Evolutionary conservation across 441 rosid genomes (phyloP).

Genomic region (Adansonia grandidieri): DNA sequence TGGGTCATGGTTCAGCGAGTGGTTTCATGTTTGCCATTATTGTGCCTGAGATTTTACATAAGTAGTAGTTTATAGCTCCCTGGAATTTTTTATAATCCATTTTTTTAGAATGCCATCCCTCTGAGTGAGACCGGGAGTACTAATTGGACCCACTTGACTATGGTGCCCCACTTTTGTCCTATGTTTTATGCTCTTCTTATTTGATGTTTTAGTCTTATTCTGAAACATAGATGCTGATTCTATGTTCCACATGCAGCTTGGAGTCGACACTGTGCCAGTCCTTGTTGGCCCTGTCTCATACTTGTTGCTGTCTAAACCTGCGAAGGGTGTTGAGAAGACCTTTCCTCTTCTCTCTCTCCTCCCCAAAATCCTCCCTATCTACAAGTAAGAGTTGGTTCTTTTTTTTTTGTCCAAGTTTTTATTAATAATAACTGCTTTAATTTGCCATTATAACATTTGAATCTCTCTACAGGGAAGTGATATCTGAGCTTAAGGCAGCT

Average conservation of each 20-base stretch:
- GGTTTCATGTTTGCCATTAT: background rate
- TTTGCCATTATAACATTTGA: constrained; percentile 23
- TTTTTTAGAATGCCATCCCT: background rate
- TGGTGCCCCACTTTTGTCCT: background rate
- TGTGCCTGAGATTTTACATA: background rate
- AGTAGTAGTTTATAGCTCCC: background rate
- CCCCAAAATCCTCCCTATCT: constrained; percentile 79
- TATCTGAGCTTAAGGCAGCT: constrained; percentile 90
- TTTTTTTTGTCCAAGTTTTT: background rate
- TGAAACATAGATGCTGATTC: constrained; percentile 12
- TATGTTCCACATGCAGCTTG: constrained; percentile 60
- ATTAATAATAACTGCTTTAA: constrained; percentile 25
- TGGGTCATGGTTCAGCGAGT: background rate
- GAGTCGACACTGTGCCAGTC: constrained; percentile 85
- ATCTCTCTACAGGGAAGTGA: constrained; percentile 67
- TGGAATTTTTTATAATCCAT: background rate
- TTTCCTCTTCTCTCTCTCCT: constrained; percentile 87
- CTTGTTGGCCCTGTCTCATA: constrained; percentile 94
- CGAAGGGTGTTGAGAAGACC: constrained; percentile 87
- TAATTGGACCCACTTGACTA: background rate
- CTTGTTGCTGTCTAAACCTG: constrained; percentile 90
- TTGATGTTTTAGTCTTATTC: background rate
- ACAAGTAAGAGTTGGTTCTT: constrained; percentile 60
- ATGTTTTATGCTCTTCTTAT: background rate
- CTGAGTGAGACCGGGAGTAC: background rate